phyloP scores from a whole-genome alignment of 2,329 filamentous ascomycete genomes.

The Beauveria brongniartii region DNA sequence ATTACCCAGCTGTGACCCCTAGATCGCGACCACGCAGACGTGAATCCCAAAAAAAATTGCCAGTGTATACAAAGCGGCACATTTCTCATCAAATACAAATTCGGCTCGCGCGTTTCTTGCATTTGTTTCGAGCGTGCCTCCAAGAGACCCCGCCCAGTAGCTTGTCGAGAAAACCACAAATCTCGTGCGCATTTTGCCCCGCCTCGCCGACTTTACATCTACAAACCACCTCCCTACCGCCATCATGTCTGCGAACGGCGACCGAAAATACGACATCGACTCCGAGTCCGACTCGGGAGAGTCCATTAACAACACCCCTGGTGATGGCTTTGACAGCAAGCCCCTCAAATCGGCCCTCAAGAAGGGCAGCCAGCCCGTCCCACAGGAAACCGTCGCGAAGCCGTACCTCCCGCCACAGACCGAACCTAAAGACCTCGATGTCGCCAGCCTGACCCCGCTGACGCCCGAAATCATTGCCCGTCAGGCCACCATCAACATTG shows the following conservation, averaged over 20 bases:
- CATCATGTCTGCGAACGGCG: slow-evolving; percentile 49
- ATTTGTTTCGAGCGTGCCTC: neutral
- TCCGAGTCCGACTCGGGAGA: slow-evolving; percentile 62
- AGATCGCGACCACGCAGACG: slow-evolving; percentile 15
- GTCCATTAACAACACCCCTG: slow-evolving; percentile 48
- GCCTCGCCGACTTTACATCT: slow-evolving; percentile 9
- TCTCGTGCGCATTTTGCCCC: slow-evolving; percentile 13
- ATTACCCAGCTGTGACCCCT: slow-evolving; percentile 21
- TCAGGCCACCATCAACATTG: slow-evolving; percentile 98
- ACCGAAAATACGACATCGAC: slow-evolving; percentile 61
- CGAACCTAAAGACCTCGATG: slow-evolving; percentile 80
- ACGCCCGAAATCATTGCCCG: slow-evolving; percentile 95
- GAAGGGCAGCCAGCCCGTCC: slow-evolving; percentile 51
- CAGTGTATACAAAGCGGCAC: neutral
- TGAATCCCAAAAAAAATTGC: neutral
- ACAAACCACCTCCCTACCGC: slow-evolving; percentile 14
- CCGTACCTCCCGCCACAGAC: slow-evolving; percentile 73
- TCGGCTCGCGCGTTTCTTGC: neutral
- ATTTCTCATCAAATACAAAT: neutral
- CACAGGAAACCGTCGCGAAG: slow-evolving; percentile 46
- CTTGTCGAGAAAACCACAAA: slow-evolving; percentile 7
- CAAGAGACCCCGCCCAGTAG: slow-evolving; percentile 5
- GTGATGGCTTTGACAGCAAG: slow-evolving; percentile 55
- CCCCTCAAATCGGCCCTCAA: slow-evolving; percentile 80
- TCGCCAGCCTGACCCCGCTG: slow-evolving; percentile 70